Conservation (phyloP, 2,329 filamentous ascomycete genomes). For the Pseudocercospora cruenta region DNA sequence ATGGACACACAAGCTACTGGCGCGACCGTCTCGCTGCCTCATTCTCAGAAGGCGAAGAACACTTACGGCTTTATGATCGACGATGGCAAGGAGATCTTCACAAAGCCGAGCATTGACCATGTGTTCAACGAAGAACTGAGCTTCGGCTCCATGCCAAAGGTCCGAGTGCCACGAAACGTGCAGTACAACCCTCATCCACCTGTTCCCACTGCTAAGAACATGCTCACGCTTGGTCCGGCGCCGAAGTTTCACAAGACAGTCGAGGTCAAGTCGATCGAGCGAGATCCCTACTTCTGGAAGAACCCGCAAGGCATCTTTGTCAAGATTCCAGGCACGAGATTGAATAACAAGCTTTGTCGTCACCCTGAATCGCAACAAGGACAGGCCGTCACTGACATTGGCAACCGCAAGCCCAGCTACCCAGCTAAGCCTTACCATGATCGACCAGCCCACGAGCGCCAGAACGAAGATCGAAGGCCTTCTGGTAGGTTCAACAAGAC, state of each 20-base stretch:
- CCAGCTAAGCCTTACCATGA: conserved; percentile 17
- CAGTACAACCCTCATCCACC: conserved; percentile 28
- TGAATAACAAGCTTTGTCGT: conserved; percentile 31
- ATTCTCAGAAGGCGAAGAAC: conserved; percentile 22
- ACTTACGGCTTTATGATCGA: conserved; percentile 36
- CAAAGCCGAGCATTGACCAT: conserved; percentile 46
- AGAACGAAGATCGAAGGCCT: conserved; percentile 21
- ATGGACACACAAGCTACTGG: conserved; percentile 62
- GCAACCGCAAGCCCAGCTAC: conserved; percentile 11
- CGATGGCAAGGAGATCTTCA: conserved; percentile 40
- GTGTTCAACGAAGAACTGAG: conserved; percentile 51
- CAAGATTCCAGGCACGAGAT: conserved; percentile 31
- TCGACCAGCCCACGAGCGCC: conserved; percentile 5
- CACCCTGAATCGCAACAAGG: conserved; percentile 16
- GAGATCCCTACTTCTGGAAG: conserved; percentile 24
- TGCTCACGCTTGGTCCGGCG: conserved; percentile 25
- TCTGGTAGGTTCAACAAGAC: conserved; percentile 23
- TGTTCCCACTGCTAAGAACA: conserved; percentile 22
- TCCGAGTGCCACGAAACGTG: conserved; percentile 35
- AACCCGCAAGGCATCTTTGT: conserved; percentile 32
- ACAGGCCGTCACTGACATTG: conserved; percentile 7
- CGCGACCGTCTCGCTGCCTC: conserved; percentile 73
- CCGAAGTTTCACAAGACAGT: conserved; percentile 21
- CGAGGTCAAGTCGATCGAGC: conserved; percentile 20
- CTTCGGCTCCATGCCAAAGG: conserved; percentile 50